These are phyloP conservation scores for maize (Zea mays) DNA, from an alignment of 176 grass and related monocot species.

Conservation along the genomic window Zm-B73-REFERENCE-NAM-5.0 NC_050105.1:138257501-138258000, in stretches of 20 bases:
- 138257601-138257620: no score
- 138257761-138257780: background rate
- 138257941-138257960: no score
- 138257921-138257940: background rate
- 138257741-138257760: background rate
- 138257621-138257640: background rate
- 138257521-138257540: no score
- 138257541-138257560: no score
- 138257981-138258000: background rate
- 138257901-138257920: background rate
- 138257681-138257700: background rate
- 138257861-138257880: background rate
- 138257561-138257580: no score
- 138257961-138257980: background rate
- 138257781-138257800: background rate
- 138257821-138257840: background rate
- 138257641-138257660: slow-evolving; percentile 4
- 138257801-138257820: background rate
- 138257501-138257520: no score
- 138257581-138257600: no score
- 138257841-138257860: background rate
- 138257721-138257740: background rate
- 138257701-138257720: background rate
- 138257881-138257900: background rate
- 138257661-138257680: background rate